Evolutionary conservation across 2,329 filamentous ascomycete genomes (phyloP).

Genomic region (Lasiodiplodia citricola): DNA sequence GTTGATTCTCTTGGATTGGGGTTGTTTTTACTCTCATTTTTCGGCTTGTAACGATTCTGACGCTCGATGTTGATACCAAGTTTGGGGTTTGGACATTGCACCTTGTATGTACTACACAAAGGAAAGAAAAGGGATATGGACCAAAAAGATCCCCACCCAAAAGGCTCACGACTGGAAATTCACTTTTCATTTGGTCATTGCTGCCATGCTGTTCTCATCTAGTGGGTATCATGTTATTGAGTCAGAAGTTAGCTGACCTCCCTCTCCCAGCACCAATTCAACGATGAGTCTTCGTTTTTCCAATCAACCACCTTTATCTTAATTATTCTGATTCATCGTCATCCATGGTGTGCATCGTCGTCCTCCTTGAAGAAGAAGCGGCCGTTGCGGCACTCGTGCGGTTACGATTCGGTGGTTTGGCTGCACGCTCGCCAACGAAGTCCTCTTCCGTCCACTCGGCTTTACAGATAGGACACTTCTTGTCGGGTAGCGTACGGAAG

Average conservation of each 20-base stretch:
- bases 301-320: neutral
- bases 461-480: conserved; percentile 41
- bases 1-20: neutral
- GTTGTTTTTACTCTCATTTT: neutral
- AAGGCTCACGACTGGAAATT: neutral
- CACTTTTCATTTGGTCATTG: neutral
- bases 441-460: conserved; percentile 33
- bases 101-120: neutral
- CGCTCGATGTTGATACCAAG: conserved; percentile 17
- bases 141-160: neutral
- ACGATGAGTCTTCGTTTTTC: neutral
- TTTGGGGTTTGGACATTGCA: neutral
- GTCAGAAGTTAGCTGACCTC: neutral
- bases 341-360: neutral
- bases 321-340: neutral
- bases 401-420: conserved; percentile 2
- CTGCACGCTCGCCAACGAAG: conserved; percentile 25
- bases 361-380: conserved; percentile 9
- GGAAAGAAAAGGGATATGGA: neutral
- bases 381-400: conserved; percentile 5
- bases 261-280: neutral
- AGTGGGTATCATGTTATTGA: conserved; percentile 15
- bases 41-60: conserved; percentile 12
- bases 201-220: neutral
- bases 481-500: conserved; percentile 32